Evolutionary conservation across 2,329 filamentous ascomycete species (phyloP).

Genomic region (Thermomyces lanuginosus): DNA sequence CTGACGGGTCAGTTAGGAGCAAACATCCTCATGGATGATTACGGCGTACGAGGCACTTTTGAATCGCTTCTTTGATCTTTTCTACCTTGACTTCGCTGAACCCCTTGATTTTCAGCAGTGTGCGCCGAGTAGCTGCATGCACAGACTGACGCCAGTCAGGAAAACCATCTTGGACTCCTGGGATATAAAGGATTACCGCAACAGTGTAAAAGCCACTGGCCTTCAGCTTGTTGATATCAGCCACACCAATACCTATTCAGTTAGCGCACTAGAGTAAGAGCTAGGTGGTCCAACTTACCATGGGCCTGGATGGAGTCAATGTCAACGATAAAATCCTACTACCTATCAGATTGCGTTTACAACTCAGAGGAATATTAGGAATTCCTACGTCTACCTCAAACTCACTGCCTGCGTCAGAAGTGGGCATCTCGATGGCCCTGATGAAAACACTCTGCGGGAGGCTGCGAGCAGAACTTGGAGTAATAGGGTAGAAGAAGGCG

Average conservation of each 20-base stretch:
- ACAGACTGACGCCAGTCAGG: slow-evolving; percentile 33
- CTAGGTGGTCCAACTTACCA: slow-evolving; percentile 23
- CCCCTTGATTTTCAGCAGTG: slow-evolving; percentile 49
- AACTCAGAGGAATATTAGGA: not conserved
- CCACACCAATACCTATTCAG: slow-evolving; percentile 40
- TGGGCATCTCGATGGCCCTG: slow-evolving; percentile 30
- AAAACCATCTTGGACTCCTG: not conserved
- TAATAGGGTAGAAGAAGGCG: not conserved
- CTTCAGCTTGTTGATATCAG: slow-evolving; percentile 51
- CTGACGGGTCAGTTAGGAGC: slow-evolving; percentile 19
- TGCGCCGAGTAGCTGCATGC: slow-evolving; percentile 42
- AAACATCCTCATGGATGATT: not conserved
- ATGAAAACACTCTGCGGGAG: too few relatives aligned
- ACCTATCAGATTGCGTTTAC: slow-evolving; percentile 2
- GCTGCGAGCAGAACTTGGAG: not conserved
- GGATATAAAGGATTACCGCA: slow-evolving; percentile 28
- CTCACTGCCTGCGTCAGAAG: slow-evolving; percentile 37
- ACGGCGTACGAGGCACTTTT: slow-evolving; percentile 40
- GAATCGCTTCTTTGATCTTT: slow-evolving; percentile 51
- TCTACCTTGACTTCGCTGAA: slow-evolving; percentile 56
- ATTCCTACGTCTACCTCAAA: slow-evolving; percentile 33
- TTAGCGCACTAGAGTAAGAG: not conserved
- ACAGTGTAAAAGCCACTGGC: slow-evolving; percentile 47
- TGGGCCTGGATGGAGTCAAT: slow-evolving; percentile 51
- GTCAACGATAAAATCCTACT: slow-evolving; percentile 45